Evolutionary conservation across 257 asterid species (phyloP), one percentile per base, ranked within the genome.

Genomic region (Striga asiatica): DNA sequence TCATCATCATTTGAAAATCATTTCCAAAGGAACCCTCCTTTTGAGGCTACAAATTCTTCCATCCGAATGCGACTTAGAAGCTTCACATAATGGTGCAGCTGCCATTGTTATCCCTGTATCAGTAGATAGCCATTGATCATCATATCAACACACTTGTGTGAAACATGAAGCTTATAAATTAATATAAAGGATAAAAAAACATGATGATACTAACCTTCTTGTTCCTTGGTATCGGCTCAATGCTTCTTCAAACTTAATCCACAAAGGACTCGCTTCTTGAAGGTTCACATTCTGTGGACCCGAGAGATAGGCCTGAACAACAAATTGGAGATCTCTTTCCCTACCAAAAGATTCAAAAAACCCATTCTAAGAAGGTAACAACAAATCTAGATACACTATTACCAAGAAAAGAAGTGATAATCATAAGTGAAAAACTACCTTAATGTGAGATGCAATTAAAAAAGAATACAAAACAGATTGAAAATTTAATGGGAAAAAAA

Each of bases 231-330:
- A 87, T 12, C 78, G 85, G 74, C 58, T 39, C 47, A 82, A 24
- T 10, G 83, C 76, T 67, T 84, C 94, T 68, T 78, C 76, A 61
- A 84, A 91, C 72, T 77, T 91, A 13, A 50, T 64, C 88, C 81
- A 77, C 9, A 68, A 27, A 17, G 94, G 82, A 37, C 88, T 78
- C 5, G 84, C 74, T 68, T 80, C 88, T 66, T 80, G 84, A 53
- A 73, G 61, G 83, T 73, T 87, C 61, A 81, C 98, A 22, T 79
- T 87, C 75, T 79, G 85, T 14, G 98, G 97, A 27, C 98, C 98
- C 7, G 71, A 73, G 35, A 91, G 69, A 66, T 82, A 91, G 54
- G 97, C 95, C 71, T 87, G 94, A 62, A 81, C 97, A 25, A 88
- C 61, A 67, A 80, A 91, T 56, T 81, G 78, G 22, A 78, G 89